Evolutionary conservation across 371 early-diverging fungal genomes (phyloP).

Genomic region (Mucor lusitanicus): DNA sequence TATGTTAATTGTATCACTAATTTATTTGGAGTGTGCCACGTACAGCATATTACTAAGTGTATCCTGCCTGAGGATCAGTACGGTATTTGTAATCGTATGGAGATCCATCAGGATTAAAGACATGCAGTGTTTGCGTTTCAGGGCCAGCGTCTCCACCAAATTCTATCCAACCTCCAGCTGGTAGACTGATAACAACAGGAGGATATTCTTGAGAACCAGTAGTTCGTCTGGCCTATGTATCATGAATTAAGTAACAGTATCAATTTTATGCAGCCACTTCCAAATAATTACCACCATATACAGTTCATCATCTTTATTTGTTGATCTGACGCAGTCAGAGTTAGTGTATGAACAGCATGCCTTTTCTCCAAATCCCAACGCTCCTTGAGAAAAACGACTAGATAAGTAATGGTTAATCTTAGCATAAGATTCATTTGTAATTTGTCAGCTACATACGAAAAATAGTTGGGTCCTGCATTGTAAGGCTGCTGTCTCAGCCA

Average conservation of each 20-base stretch:
- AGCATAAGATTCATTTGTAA: neutral
- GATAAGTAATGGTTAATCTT: neutral
- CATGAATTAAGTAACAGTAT: neutral
- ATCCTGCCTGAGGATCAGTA: constrained; percentile 2
- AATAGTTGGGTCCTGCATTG: constrained; percentile 2
- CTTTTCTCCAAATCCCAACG: neutral
- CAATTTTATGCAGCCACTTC: neutral
- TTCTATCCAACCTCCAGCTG: constrained; percentile 5
- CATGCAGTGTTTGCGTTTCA: neutral
- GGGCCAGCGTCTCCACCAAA: neutral
- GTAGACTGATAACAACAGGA: neutral
- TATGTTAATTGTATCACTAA: neutral
- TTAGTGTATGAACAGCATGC: constrained; percentile 4
- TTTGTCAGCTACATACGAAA: neutral
- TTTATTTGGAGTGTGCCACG: neutral
- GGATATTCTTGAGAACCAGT: neutral
- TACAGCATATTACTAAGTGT: neutral
- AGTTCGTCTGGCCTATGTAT: neutral
- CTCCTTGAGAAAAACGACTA: neutral
- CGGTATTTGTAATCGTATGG: neutral
- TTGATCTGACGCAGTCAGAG: neutral
- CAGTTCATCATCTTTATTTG: neutral
- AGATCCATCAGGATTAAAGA: neutral
- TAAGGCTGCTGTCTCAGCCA: constrained; percentile 1
- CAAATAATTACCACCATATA: neutral